Evolutionary conservation across 73 alveolate genomes (phyloP), one percentile per base, ranked within the genome.

Genomic region (Blepharisma stoltei): DNA sequence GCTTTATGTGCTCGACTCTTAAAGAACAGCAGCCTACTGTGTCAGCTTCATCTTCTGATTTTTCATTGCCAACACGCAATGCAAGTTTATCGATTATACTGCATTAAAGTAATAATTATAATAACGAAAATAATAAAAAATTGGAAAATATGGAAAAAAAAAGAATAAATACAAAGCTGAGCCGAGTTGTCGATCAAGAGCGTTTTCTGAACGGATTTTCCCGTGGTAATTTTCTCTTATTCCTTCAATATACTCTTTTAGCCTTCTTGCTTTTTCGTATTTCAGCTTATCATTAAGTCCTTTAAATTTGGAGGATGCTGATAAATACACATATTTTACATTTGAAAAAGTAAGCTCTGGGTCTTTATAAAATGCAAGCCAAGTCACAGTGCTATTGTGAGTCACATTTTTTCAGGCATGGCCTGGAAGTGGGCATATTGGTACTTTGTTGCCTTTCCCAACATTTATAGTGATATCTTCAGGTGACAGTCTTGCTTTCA

Each of bases 21-120:
- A 97, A 80, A 37, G 99, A 92, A 92, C 99, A 97, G 90, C 99
- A 95, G 44, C 99, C 99, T 41, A 96, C 99, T 5, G 99, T 97
- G 76, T 97, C 99, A 20, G 99, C 99, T 86, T 97, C 99, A 73
- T 97, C 99, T 55, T 97, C 99, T 0, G 97, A 92, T 81, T 97
- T 97, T 84, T 97, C 99, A 71, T 97, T 97, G 11, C 99, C 99
- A 8, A 97, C 99, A 86, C 99, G 91, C 83, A 97, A 90, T 45
- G 99, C 99, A 21, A 97, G 85, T 75, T 92, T 87, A 89, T 97
- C 99, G 53, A 97, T 97, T 75, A n/a, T n/a, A n/a, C n/a, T n/a
- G n/a, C n/a, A n/a, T n/a, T n/a, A n/a, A n/a, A n/a, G n/a, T n/a
- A n/a, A n/a, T n/a, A n/a, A n/a, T n/a, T n/a, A n/a, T n/a, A n/a